phyloP scores from a whole-genome alignment of 345 rosid species.

The Boechera divaricarpa region DNA sequence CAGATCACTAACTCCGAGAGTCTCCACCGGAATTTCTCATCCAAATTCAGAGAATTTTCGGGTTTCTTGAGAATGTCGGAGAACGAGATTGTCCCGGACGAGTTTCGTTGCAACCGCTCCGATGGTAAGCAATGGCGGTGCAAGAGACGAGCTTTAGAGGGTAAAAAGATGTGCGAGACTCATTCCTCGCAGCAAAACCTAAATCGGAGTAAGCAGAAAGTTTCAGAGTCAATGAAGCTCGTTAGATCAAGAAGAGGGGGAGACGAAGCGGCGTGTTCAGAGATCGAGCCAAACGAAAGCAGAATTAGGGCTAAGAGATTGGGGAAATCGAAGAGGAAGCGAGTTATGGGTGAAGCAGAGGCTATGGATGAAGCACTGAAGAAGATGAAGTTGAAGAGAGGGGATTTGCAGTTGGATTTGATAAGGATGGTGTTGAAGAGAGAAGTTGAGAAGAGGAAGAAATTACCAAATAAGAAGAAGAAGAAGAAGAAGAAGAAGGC shows the following conservation, averaged over 20 bases:
- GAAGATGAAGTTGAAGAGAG: conserved; percentile 69
- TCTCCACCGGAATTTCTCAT: conserved; percentile 22
- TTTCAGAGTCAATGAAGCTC: conserved; percentile 65
- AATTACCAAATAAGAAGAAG: conserved; percentile 41
- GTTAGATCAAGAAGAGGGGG: conserved; percentile 49
- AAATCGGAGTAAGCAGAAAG: conserved; percentile 63
- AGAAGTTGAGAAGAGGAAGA: conserved; percentile 74
- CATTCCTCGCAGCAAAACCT: conserved; percentile 74
- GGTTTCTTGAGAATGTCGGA: conserved; percentile 50
- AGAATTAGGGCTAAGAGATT: conserved; percentile 64
- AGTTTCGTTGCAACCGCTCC: conserved; percentile 85
- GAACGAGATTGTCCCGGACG: conserved; percentile 66
- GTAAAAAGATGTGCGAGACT: conserved; percentile 81
- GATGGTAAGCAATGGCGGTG: conserved; percentile 98
- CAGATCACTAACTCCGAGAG: conserved; percentile 23
- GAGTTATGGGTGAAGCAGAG: conserved; percentile 53
- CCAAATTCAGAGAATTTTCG: conserved; percentile 20
- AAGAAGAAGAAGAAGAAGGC: conserved; percentile 41
- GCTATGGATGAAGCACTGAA: conserved; percentile 55
- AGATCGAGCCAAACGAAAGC: conserved; percentile 6
- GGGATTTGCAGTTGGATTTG: conserved; percentile 72
- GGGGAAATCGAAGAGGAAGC: conserved; percentile 51
- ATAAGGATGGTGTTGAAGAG: conserved; percentile 83
- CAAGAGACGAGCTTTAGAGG: conserved; percentile 71
- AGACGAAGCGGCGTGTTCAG: conserved; percentile 33